Percentiles rank a stretch among this genome's conserved stretches.
phyloP scores from a whole-genome alignment of 2,329 filamentous ascomycete genomes.

The Phaeosphaeriaceae sp. region DNA sequence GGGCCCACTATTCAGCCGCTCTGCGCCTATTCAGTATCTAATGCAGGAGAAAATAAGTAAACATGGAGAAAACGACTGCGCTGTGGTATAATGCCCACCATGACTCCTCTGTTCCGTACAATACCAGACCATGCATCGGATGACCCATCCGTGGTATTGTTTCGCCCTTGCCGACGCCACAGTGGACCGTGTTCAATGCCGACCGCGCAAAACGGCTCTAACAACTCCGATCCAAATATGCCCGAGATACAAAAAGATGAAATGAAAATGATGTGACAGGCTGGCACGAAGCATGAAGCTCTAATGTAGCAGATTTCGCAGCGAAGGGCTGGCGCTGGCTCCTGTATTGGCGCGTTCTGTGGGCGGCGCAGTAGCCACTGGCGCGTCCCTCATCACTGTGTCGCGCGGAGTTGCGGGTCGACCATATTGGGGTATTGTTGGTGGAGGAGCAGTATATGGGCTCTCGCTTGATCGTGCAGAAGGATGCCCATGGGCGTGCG shows the following conservation, averaged over 20 bases:
- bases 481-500: conserved; percentile 41
- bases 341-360: conserved; percentile 42
- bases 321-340: conserved; percentile 56
- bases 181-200: conserved; percentile 19
- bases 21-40: background rate
- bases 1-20: background rate
- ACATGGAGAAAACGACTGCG: conserved; percentile 20
- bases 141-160: conserved; percentile 14
- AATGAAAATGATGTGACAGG: conserved; percentile 9
- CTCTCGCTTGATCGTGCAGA: conserved; percentile 46
- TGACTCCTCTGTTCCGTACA: conserved; percentile 23
- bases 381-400: conserved; percentile 42
- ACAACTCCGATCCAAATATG: conserved; percentile 28
- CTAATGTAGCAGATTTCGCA: conserved; percentile 57
- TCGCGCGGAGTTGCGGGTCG: conserved; percentile 46
- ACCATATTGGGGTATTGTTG: conserved; percentile 34
- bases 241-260: conserved; percentile 18
- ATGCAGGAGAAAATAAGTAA: conserved; percentile 14
- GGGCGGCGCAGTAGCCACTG: conserved; percentile 31
- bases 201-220: conserved; percentile 18
- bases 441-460: conserved; percentile 41
- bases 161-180: conserved; percentile 16
- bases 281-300: conserved; percentile 12
- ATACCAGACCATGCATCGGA: conserved; percentile 8
- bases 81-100: conserved; percentile 25